Base-by-base conservation (phyloP, 83 land plant genomes). In the Picea engelmannii region DNA sequence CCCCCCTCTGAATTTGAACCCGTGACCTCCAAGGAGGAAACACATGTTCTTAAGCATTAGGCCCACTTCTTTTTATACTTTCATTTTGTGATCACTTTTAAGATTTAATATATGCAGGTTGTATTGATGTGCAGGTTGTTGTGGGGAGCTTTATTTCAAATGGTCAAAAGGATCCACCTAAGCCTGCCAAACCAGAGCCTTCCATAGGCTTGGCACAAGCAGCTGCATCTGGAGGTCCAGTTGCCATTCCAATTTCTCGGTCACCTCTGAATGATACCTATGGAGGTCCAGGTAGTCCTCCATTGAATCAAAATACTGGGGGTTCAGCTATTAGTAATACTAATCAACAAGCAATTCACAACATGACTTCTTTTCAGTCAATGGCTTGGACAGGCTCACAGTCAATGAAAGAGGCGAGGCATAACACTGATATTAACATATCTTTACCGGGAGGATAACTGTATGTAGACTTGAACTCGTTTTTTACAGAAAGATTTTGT, bases 71-170 rank as follows among this genome's bases (percentile, higher is more conserved):
- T 27, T 47, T 6, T 61, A 66, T 52, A 23, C 4, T 16, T 83
- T n/a, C 44, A 82, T 6, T 76, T 44, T 52, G 66, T 42, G 18
- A 31, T 20, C 58, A 8, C 52, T 40, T 49, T 62, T 42, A 25
- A 59, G n/a, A 25, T 61, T 49, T 49, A 31, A 70, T 47, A 31
- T 27, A 23, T 40, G 23, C 38, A 18, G 61, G 3, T 8, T 49
- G 10, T 18, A 68, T 75, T 68, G 17, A 2, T 60, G 55, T 78
- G 81, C 90, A 90, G 92, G 88, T 90, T 16, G 88, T 90, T 70
- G 91, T 90, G 35, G 92, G 92, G 63, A 90, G 88, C 79, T 90
- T 90, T 40, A 85, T 90, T 68, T 80, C 91, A 20, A 88, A 90
- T 81, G 81, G 85, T 69, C 71, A 65, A 17, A 81, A 83, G 70